A percentile compares a stretch with the other conserved stretches of the same genome.
Conservation (phyloP, 305 asterid genomes). For the Rubia occidens region DNA sequence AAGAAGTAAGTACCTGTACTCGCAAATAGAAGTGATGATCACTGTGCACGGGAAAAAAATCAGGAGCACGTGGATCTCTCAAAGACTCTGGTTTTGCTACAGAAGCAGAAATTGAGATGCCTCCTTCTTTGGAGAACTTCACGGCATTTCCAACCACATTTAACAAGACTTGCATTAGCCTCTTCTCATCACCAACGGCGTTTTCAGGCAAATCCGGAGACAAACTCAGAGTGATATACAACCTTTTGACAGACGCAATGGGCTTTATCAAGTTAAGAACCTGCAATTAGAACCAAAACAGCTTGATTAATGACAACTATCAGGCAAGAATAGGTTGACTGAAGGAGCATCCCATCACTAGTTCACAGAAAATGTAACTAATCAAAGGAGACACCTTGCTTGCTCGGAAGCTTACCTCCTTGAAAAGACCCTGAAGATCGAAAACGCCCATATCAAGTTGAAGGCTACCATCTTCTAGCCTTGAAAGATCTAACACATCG, state of each 20-base stretch:
- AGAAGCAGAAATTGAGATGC: conserved; percentile 61
- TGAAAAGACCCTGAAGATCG: conserved; percentile 74
- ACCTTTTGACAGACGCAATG: conserved; percentile 78
- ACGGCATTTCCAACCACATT: conserved; percentile 93
- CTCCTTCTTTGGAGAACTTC: conserved; percentile 88
- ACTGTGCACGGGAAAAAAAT: conserved; percentile 60
- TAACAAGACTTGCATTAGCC: conserved; percentile 82
- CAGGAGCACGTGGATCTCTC: conserved; percentile 75
- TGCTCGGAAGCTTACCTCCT: conserved; percentile 42
- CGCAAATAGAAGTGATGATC: conserved; percentile 81
- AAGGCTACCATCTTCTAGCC: conserved; percentile 97
- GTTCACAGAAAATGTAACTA: conserved; percentile 5
- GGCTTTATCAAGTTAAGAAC: conserved; percentile 74
- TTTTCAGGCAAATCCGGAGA: conserved; percentile 70
- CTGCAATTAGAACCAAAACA: conserved; percentile 33
- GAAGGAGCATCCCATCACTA: conserved; percentile 1
- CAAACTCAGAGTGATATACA: conserved; percentile 52
- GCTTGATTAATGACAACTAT: conserved; percentile 18
- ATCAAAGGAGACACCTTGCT: neutral
- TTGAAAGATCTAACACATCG: conserved; percentile 94
- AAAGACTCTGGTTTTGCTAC: conserved; percentile 69
- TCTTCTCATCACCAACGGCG: conserved; percentile 82
- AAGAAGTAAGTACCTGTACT: conserved; percentile 59
- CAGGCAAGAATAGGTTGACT: conserved; percentile 7
- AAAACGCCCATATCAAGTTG: conserved; percentile 70